Percentiles rank a stretch among this genome's conserved stretches.
Conservation (phyloP, 805 yeast genomes). For the Candida arabinofermentans region DNA sequence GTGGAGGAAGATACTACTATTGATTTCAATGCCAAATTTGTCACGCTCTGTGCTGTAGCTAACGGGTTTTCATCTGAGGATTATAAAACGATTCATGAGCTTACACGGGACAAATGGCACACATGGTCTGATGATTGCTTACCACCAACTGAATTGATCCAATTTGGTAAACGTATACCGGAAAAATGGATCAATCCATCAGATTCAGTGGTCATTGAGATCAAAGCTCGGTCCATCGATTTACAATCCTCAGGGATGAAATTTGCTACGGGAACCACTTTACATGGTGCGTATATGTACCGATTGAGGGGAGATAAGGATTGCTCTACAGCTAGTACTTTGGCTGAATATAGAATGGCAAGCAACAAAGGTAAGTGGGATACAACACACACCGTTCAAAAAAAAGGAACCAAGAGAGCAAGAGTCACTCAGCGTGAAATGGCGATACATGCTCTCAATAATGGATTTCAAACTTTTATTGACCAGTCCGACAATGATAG, state of each 20-base stretch:
- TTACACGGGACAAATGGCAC: constrained; percentile 62
- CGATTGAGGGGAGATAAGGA: constrained; percentile 65
- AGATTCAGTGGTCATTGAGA: constrained; percentile 74
- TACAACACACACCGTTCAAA: constrained; percentile 15
- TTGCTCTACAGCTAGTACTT: constrained; percentile 49
- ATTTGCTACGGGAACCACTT: constrained; percentile 64
- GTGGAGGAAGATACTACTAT: constrained; percentile 5
- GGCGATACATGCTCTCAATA: constrained; percentile 13
- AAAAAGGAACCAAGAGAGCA: constrained; percentile 26
- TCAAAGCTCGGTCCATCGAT: constrained; percentile 75
- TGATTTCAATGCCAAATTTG: constrained; percentile 35
- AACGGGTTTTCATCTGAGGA: constrained; percentile 75
- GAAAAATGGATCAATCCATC: constrained; percentile 76
- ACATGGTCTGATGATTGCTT: constrained; percentile 29
- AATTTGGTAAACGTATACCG: constrained; percentile 62
- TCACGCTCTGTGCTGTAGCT: constrained; percentile 74
- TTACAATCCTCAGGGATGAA: constrained; percentile 37
- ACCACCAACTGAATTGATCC: constrained; percentile 40
- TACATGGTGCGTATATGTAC: constrained; percentile 73
- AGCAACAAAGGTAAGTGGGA: constrained; percentile 17
- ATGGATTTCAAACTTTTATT: constrained; percentile 1
- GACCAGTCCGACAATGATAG: not conserved
- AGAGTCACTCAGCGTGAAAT: constrained; percentile 15
- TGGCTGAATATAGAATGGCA: constrained; percentile 43
- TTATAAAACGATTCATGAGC: constrained; percentile 51